Conservation (phyloP, 106 monocot genomes). For the Allium sativum region DNA sequence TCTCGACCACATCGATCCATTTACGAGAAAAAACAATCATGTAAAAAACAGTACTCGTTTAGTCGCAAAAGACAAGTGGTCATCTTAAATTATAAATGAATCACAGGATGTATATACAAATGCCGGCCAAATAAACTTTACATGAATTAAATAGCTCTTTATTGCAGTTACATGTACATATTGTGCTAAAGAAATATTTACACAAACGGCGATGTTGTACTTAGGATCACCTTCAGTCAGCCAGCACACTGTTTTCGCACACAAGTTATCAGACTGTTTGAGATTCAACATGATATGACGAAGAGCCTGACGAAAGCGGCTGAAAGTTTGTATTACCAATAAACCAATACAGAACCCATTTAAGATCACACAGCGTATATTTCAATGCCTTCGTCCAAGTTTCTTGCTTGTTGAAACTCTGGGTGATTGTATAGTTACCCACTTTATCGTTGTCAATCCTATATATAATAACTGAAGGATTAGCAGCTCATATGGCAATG, state of each 20-base stretch:
- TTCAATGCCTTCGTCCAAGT: conserved; percentile 89
- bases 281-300: conserved; percentile 32
- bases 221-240: neutral
- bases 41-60: no score
- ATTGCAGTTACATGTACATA: no score
- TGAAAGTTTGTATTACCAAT: conserved; percentile 74
- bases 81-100: no score
- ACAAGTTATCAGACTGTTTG: conserved; percentile 1
- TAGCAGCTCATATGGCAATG: no score
- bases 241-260: conserved; percentile 9
- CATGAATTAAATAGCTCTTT: no score
- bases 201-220: neutral
- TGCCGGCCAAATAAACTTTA: no score
- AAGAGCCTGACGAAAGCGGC: conserved; percentile 33
- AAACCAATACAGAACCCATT: conserved; percentile 87
- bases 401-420: conserved; percentile 92
- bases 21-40: no score
- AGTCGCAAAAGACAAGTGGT: no score
- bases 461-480: neutral
- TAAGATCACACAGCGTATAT: conserved; percentile 83
- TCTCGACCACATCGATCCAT: no score
- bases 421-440: conserved; percentile 76
- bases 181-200: no score
- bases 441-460: conserved; percentile 94
- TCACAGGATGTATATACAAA: no score